A percentile compares a stretch with the other conserved stretches of the same genome.
phyloP scores from a whole-genome alignment of 345 rosid genomes.

The Hibiscus syriacus region DNA sequence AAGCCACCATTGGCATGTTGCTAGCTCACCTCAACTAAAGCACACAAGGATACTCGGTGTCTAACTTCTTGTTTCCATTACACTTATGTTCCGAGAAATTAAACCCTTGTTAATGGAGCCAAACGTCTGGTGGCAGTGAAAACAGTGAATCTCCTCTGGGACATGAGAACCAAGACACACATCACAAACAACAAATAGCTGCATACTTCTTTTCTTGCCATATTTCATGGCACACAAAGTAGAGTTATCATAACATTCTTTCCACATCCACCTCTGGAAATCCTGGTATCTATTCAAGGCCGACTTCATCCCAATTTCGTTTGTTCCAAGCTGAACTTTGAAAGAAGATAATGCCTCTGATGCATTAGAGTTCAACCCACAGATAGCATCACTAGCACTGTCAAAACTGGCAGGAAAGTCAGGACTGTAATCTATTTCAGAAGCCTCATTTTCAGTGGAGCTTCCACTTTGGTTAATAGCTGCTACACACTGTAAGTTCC shows the following conservation, averaged over 20 bases:
- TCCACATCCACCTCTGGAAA: slow-evolving; percentile 83
- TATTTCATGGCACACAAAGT: slow-evolving; percentile 44
- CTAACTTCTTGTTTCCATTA: slow-evolving; percentile 36
- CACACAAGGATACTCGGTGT: slow-evolving; percentile 30
- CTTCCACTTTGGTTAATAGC: slow-evolving; percentile 23
- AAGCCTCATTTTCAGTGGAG: slow-evolving; percentile 27
- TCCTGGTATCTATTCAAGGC: slow-evolving; percentile 62
- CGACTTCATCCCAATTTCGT: slow-evolving; percentile 49
- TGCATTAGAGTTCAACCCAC: slow-evolving; percentile 42
- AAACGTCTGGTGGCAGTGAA: slow-evolving; percentile 62
- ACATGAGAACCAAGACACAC: too few species aligned
- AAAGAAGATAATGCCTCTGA: slow-evolving; percentile 46
- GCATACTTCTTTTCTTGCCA: slow-evolving; percentile 49
- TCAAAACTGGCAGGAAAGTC: slow-evolving; percentile 31
- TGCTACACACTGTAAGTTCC: slow-evolving; percentile 26
- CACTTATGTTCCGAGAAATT: slow-evolving; percentile 35
- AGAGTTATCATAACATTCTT: slow-evolving; percentile 44
- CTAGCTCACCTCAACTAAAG: slow-evolving; percentile 62
- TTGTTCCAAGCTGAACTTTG: slow-evolving; percentile 75
- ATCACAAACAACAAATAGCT: slow-evolving; percentile 61
- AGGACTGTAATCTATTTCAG: slow-evolving; percentile 33
- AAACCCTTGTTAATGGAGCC: slow-evolving; percentile 21
- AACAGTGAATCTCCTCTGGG: slow-evolving; percentile 50
- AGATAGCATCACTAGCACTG: slow-evolving; percentile 57
- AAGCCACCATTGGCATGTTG: neutral